These are phyloP conservation scores for Xylaria grammica DNA, from an alignment of 495 filamentous ascomycete genomes.

Conservation along the genomic window DNA sequence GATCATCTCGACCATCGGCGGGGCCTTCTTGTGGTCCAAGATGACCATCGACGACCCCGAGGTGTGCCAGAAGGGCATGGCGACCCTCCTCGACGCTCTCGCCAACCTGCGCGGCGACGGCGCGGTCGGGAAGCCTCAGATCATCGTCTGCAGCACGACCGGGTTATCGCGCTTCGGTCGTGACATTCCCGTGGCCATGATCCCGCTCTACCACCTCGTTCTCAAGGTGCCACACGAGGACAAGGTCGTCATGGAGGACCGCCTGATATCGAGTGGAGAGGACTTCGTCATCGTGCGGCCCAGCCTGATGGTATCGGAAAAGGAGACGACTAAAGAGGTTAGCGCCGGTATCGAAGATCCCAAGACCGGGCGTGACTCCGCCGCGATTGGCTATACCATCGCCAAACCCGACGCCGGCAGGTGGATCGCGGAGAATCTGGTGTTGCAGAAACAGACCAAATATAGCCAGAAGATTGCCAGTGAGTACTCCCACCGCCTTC, in stretches of 20 bases:
- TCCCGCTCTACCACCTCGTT: constrained; percentile 57
- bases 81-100: constrained; percentile 52
- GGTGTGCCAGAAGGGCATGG: constrained; percentile 60
- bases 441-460: constrained; percentile 14
- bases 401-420: constrained; percentile 46
- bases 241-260: constrained; percentile 64
- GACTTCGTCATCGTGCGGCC: constrained; percentile 56
- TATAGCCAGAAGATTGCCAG: constrained; percentile 32
- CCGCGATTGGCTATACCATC: constrained; percentile 53
- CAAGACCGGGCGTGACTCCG: constrained; percentile 31
- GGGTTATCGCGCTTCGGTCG: constrained; percentile 53
- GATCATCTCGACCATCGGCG: constrained; percentile 57
- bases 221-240: constrained; percentile 60
- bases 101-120: constrained; percentile 25
- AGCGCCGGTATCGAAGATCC: constrained; percentile 50
- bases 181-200: constrained; percentile 58
- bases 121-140: constrained; percentile 41
- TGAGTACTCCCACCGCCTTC: background rate
- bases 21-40: constrained; percentile 29
- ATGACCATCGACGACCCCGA: constrained; percentile 57
- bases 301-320: constrained; percentile 30
- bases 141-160: constrained; percentile 60
- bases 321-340: constrained; percentile 36
- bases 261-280: constrained; percentile 41
- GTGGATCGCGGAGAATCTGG: constrained; percentile 42